Base-by-base conservation (phyloP, 1,284 basidiomycete genomes). In the Malassezia psittaci region DNA sequence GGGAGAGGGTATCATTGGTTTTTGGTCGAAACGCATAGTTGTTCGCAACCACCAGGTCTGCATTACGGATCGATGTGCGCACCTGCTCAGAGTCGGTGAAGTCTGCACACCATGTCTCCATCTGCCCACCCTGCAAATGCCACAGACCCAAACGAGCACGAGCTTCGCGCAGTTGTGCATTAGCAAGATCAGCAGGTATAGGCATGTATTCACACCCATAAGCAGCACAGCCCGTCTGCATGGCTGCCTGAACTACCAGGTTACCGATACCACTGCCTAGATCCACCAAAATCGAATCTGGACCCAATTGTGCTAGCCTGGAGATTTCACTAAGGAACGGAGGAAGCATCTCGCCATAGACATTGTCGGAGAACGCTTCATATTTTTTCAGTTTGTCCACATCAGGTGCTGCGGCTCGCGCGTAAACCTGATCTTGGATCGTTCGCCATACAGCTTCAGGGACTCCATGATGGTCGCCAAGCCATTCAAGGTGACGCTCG, bases 251-350 rank as follows among this genome's bases (percentile, higher is more conserved):
- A 1, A 81, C 69, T 3, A 80, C 74, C 38, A 80, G 78, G 59
- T 81, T 81, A 29, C 79, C 79, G 0, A 82, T 80, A 0, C 81
- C 81, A 2, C 77, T 78, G 0, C 81, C 81, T 12, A 82, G 75
- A 63, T 82, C 81, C 21, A 81, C 69, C 57, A 78, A 76, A 11
- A 74, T 69, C 21, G 69, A 72, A 24, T 56, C 54, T 0, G 76
- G 72, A 2, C 71, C 68, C 0, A 78, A 62, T 6, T 47, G 33
- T 8, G 75, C 74, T 38, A 75, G 63, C 18, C 73, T 63, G 2
- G 75, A 68, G 37, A 77, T 71, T 57, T 77, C 72, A 19, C 73
- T 72, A 54, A 77, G 68, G 57, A 78, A 77, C 15, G 68, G 67
- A 0, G 77, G 76, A 13, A 76, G 61, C 24, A 78, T 62, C 59